phyloP scores from a whole-genome alignment of 2,329 filamentous ascomycete genomes.

The Trichoderma arundinaceum region DNA sequence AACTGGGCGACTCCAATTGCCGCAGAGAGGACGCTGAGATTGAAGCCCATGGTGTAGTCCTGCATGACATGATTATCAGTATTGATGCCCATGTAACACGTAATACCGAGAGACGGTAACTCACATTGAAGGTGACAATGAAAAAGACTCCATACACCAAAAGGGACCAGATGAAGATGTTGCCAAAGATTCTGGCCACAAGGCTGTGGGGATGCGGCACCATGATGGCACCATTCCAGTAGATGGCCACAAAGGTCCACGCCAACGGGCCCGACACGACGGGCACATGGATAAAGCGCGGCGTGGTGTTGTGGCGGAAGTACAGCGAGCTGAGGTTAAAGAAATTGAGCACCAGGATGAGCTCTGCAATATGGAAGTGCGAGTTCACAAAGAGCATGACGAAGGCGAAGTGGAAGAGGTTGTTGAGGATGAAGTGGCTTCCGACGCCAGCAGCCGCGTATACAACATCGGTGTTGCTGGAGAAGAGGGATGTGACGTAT shows the following conservation, averaged over 20 bases:
- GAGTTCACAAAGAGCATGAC: slow-evolving; percentile 81
- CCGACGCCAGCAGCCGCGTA: slow-evolving; percentile 77
- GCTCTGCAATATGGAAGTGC: slow-evolving; percentile 75
- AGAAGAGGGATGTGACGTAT: slow-evolving; percentile 80
- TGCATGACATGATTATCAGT: slow-evolving; percentile 34
- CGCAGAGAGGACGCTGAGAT: slow-evolving; percentile 73
- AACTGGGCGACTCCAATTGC: slow-evolving; percentile 81
- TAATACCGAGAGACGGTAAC: slow-evolving; percentile 22
- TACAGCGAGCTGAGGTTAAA: slow-evolving; percentile 80
- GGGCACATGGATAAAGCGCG: slow-evolving; percentile 76
- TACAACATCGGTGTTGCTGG: slow-evolving; percentile 64
- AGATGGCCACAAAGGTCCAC: slow-evolving; percentile 85
- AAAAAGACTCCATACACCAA: slow-evolving; percentile 79
- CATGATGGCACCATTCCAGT: slow-evolving; percentile 87
- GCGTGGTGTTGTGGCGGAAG: slow-evolving; percentile 76
- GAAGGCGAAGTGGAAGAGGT: slow-evolving; percentile 81
- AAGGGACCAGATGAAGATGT: slow-evolving; percentile 87
- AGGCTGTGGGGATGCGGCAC: slow-evolving; percentile 70
- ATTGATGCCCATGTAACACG: neutral
- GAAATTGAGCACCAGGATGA: slow-evolving; percentile 80
- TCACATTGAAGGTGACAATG: slow-evolving; percentile 72
- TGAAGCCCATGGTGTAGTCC: slow-evolving; percentile 80
- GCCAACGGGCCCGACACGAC: slow-evolving; percentile 77
- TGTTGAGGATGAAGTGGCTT: slow-evolving; percentile 84
- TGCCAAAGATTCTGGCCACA: slow-evolving; percentile 78